Evolutionary conservation across 192 early-diverging fungal genomes (phyloP).

Genomic region (Backusella morwellensis): DNA sequence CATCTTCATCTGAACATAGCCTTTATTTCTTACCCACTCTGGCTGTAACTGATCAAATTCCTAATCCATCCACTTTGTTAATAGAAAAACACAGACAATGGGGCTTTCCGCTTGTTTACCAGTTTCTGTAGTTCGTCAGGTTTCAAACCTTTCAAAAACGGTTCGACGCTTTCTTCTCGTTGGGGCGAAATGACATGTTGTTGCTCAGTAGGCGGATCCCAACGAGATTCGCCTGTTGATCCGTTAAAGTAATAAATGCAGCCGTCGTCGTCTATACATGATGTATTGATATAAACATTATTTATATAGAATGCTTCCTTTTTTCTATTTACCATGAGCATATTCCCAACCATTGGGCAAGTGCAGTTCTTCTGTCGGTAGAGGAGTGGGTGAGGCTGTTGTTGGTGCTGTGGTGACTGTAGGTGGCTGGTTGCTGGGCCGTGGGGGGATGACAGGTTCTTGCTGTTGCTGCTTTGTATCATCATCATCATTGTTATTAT

Average conservation of each 20-base stretch:
- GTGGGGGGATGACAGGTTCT: neutral
- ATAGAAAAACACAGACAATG: no score
- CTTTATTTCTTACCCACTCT: conserved; percentile 38
- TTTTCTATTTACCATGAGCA: conserved; percentile 39
- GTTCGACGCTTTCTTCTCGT: neutral
- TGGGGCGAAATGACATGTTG: neutral
- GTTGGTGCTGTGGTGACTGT: neutral
- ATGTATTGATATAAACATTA: neutral
- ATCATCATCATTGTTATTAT: neutral
- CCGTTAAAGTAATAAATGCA: conserved; percentile 54
- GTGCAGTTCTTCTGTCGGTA: conserved; percentile 1
- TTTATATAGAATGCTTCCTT: neutral
- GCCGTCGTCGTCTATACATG: conserved; percentile 42
- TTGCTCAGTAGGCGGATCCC: conserved; percentile 38
- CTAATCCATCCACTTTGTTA: conserved; percentile 13
- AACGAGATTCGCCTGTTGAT: conserved; percentile 45
- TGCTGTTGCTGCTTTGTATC: neutral
- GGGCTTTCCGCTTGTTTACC: conserved; percentile 5
- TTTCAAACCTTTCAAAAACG: neutral
- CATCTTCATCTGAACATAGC: conserved; percentile 50
- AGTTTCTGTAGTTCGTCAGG: conserved; percentile 27
- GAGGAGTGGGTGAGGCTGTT: neutral
- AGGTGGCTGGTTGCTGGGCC: neutral
- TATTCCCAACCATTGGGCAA: conserved; percentile 44
- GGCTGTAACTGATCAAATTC: conserved; percentile 40